Conservation (phyloP, 1,284 basidiomycete genomes). For the Marasmius sp. region DNA sequence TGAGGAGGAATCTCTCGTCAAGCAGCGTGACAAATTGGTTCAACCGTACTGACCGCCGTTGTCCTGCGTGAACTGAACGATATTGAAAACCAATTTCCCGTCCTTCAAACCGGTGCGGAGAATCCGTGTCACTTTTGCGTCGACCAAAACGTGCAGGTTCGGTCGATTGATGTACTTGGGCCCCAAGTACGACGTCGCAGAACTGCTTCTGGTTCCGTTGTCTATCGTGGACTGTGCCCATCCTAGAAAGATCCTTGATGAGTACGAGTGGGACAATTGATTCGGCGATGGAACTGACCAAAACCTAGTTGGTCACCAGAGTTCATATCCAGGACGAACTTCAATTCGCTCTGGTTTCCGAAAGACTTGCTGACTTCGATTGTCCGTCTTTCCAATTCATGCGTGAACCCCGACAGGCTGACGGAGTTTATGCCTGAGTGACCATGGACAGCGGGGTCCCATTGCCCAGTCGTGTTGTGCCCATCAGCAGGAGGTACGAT, state of each 20-base stretch:
- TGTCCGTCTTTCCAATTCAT: slow-evolving; percentile 20
- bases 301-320: slow-evolving; percentile 29
- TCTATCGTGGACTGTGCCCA: slow-evolving; percentile 24
- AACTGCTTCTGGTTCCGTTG: slow-evolving; percentile 22
- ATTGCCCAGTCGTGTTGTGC: slow-evolving; percentile 24
- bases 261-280: background rate
- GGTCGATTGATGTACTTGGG: slow-evolving; percentile 23
- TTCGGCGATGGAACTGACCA: slow-evolving; percentile 17
- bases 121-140: slow-evolving; percentile 19
- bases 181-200: slow-evolving; percentile 32
- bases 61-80: slow-evolving; percentile 12
- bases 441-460: slow-evolving; percentile 22
- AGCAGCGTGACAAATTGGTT: too few relatives aligned
- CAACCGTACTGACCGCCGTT: slow-evolving; percentile 20
- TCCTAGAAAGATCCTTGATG: slow-evolving; percentile 2
- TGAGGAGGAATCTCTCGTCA: background rate
- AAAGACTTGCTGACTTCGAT: slow-evolving; percentile 19
- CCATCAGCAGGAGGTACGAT: slow-evolving; percentile 18
- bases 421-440: slow-evolving; percentile 21
- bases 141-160: slow-evolving; percentile 20
- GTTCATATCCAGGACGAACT: slow-evolving; percentile 28
- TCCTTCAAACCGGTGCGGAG: background rate
- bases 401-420: slow-evolving; percentile 23
- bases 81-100: background rate
- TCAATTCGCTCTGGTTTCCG: slow-evolving; percentile 15